Base-by-base conservation (phyloP, 441 rosid species). In the Melianthus villosus region DNA sequence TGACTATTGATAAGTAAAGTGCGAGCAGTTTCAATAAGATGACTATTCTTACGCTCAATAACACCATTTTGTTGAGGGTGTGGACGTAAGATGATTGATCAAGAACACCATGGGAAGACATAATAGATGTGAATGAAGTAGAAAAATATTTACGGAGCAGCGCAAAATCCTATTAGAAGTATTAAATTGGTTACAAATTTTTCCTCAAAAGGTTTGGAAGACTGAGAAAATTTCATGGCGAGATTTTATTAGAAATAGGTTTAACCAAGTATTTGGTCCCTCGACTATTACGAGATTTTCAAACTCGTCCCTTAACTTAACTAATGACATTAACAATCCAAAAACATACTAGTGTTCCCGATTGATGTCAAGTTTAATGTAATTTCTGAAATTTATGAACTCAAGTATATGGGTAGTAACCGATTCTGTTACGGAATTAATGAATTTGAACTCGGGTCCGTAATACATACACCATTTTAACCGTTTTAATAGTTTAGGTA, bases 21-120 rank as follows among this genome's bases (percentile, higher is more conserved):
- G 12, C 22, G 8, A 16, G 30, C 7, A 7, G 28, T 22, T 12
- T 42, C 31, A 9, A 42, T 2, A 1, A 51, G 6, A 16, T 35
- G 17, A 0, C 9, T 2, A 25, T 42, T 42, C 6, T 26, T 19
- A 2, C 8, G 5, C 4, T 51, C 14, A 1, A 4, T 29, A 11
- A 51, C 11, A 6, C 49, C 43, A 2, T 35, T 25, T 9, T 48
- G 27, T 14, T 28, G 16, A 2, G 29, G 46, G 0, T 18, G 32
- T 32, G 1, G 0, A 13, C 4, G 3, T 13, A 49, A 9, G 40
- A 26, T 0, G 40, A 38, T 6, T 22, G 31, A 40, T 49, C 33
- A 13, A 40, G 9, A 6, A 30, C 31, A 4, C 40, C 39, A 7
- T 49, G 16, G 30, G 23, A 38, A 49, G 6, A 6, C 2, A 4